Conservation (phyloP, 148 eudicot species). For the Oxyria digyna region DNA sequence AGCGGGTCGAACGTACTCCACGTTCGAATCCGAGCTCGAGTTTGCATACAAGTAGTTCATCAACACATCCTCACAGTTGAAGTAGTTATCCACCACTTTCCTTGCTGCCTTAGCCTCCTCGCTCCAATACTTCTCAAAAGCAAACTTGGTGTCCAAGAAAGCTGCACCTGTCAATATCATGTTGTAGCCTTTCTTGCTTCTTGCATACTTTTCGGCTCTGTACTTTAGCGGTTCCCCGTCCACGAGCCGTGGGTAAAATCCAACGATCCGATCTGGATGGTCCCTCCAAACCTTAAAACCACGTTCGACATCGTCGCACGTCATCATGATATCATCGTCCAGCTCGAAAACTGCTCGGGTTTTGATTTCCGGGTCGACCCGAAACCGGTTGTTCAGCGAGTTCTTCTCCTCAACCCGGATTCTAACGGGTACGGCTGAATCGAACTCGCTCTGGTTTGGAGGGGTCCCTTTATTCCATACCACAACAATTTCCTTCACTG, state of each 20-base stretch:
- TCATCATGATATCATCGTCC: constrained; percentile 95
- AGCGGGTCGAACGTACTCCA: constrained; percentile 75
- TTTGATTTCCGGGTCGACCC: constrained; percentile 51
- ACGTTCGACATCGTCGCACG: constrained; percentile 75
- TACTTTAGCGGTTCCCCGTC: constrained; percentile 45
- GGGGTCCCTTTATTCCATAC: constrained; percentile 89
- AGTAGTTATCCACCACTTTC: constrained; percentile 46
- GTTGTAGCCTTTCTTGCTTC: constrained; percentile 65
- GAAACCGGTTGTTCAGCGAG: constrained; percentile 83
- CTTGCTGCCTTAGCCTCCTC: constrained; percentile 55
- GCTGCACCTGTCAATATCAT: constrained; percentile 96
- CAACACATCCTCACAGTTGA: constrained; percentile 90
- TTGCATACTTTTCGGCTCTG: constrained; percentile 72
- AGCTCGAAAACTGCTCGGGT: constrained; percentile 85
- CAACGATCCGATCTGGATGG: constrained; percentile 76
- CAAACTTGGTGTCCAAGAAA: constrained; percentile 47
- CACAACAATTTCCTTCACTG: constrained; percentile 86
- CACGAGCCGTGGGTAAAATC: constrained; percentile 74
- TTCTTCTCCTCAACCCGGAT: constrained; percentile 62
- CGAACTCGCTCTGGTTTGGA: constrained; percentile 51
- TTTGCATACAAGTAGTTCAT: constrained; percentile 89
- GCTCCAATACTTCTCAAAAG: constrained; percentile 79
- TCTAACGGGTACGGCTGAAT: constrained; percentile 82
- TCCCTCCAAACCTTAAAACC: constrained; percentile 90
- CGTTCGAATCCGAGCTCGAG: constrained; percentile 40